Conservation (phyloP, 352 stramenopile species). For the Blastocystis sp. region DNA sequence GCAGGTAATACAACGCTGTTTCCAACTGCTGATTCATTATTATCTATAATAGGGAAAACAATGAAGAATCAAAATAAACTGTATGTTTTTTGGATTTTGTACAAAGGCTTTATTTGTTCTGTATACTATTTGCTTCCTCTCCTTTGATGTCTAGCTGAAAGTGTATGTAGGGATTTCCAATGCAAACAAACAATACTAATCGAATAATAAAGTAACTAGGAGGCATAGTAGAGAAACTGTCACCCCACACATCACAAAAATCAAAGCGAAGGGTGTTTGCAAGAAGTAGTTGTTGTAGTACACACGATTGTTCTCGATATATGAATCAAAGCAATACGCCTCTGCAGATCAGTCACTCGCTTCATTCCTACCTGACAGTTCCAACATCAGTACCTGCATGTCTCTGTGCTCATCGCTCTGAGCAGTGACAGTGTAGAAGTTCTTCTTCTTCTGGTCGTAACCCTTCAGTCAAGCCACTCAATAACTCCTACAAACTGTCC, state of each 20-base stretch:
- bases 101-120: no score
- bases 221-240: background rate
- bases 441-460: background rate
- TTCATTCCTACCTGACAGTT: background rate
- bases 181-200: background rate
- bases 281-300: constrained; percentile 43
- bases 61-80: no score
- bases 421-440: background rate
- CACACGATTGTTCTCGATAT: background rate
- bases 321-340: background rate
- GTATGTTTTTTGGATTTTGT: no score
- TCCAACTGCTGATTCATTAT: background rate
- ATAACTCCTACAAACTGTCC: background rate
- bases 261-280: background rate
- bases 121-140: no score
- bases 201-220: background rate
- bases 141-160: no score
- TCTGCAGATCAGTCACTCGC: background rate
- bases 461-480: background rate
- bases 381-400: background rate
- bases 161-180: background rate
- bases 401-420: background rate
- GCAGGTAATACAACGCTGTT: background rate
- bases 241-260: background rate
- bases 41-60: no score